phyloP scores from a whole-genome alignment of 139 green algal species.

The Haematococcus sp. region DNA sequence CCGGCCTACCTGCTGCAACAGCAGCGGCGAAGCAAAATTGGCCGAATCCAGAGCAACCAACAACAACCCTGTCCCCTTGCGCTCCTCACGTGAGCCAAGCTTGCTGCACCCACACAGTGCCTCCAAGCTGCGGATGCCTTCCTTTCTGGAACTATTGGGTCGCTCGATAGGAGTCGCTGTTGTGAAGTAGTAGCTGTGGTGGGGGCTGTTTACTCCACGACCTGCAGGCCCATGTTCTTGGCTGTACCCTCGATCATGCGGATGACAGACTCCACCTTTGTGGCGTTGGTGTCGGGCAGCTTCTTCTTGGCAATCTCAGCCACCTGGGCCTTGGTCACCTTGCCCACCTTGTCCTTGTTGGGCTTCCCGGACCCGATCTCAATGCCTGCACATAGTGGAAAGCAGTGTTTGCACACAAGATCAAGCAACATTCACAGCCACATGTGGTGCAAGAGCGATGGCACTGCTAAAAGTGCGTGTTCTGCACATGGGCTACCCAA shows the following conservation, averaged over 20 bases:
- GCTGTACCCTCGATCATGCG: constrained; percentile 92
- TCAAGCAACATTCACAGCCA: too few species aligned
- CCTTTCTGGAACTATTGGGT: too few species aligned
- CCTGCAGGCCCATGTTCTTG: constrained; percentile 94
- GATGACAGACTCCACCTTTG: constrained; percentile 84
- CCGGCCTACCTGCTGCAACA: too few species aligned
- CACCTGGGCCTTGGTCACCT: constrained; percentile 84
- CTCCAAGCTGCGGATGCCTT: too few species aligned
- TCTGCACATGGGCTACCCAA: not conserved
- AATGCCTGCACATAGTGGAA: constrained; percentile 59
- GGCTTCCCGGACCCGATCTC: constrained; percentile 78
- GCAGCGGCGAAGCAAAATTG: too few species aligned
- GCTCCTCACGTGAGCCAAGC: too few species aligned
- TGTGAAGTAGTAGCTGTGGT: too few species aligned
- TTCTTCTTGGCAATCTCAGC: constrained; percentile 96
- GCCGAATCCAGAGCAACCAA: too few species aligned
- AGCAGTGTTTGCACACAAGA: not conserved
- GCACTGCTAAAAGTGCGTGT: not conserved
- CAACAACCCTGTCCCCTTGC: too few species aligned
- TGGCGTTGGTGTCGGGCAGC: constrained; percentile 96
- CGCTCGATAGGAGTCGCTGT: too few species aligned
- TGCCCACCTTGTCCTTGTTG: constrained; percentile 78
- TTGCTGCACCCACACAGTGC: too few species aligned
- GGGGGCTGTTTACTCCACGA: constrained; percentile 31
- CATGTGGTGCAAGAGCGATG: not conserved